Evolutionary conservation across 768 basidiomycete species (phyloP).

Genomic region (Chalciporus sphaerocephalus): DNA sequence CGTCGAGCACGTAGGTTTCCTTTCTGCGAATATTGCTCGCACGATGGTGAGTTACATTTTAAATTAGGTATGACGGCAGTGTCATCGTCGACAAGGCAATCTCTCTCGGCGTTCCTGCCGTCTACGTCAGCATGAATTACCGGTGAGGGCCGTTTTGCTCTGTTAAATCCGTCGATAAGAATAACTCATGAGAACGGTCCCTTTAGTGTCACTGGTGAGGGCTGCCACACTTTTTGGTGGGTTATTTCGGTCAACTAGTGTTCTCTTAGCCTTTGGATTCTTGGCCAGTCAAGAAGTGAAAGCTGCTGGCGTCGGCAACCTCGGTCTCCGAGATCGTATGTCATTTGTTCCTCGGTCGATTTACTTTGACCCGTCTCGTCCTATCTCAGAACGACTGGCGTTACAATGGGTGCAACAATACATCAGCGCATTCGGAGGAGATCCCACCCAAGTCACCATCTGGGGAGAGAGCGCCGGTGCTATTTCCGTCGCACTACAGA

Average conservation of each 20-base stretch:
- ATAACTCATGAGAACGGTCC: neutral
- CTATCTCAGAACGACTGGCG: conserved; percentile 33
- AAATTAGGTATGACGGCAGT: conserved; percentile 16
- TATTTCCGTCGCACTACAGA: conserved; percentile 30
- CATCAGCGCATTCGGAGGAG: conserved; percentile 58
- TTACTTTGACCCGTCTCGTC: neutral
- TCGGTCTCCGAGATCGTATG: conserved; percentile 46
- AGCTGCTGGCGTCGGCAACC: conserved; percentile 40
- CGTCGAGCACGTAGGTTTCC: conserved; percentile 9
- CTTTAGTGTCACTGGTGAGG: conserved; percentile 10
- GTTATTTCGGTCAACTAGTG: neutral
- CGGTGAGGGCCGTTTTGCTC: conserved; percentile 27
- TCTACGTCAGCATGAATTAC: conserved; percentile 41
- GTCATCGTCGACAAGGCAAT: conserved; percentile 33
- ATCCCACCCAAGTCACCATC: conserved; percentile 39
- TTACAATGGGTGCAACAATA: conserved; percentile 57
- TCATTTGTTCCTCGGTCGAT: neutral
- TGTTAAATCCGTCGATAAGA: neutral
- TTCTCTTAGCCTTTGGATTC: conserved; percentile 34
- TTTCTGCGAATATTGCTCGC: too few species aligned
- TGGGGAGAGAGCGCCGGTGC: conserved; percentile 40
- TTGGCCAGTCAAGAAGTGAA: conserved; percentile 38
- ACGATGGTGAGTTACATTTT: neutral
- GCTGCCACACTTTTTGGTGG: too few species aligned
- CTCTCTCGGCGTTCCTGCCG: conserved; percentile 28